phyloP scores from a whole-genome alignment of 176 grass and related monocot species.

The Luzula sylvatica region DNA sequence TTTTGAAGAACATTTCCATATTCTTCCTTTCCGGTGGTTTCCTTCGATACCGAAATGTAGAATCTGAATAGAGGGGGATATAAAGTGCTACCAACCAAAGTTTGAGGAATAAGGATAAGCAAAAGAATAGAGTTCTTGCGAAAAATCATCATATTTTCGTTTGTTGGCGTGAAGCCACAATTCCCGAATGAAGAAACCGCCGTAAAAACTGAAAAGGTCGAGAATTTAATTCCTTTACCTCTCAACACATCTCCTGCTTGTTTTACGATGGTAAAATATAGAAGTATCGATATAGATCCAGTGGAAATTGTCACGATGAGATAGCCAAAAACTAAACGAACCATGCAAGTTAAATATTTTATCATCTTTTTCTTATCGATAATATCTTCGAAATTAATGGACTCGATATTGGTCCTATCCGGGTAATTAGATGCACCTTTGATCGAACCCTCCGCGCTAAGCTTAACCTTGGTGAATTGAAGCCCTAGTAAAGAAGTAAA shows the following conservation, averaged over 20 bases:
- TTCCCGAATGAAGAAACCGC: slow-evolving; percentile 56
- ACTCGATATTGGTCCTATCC: slow-evolving; percentile 27
- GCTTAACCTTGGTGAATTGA: slow-evolving; percentile 34
- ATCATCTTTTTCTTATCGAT: slow-evolving; percentile 14
- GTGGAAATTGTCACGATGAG: slow-evolving; percentile 29
- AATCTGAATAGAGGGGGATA: slow-evolving; percentile 56
- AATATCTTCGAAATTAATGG: slow-evolving; percentile 1
- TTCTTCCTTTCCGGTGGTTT: slow-evolving; percentile 39
- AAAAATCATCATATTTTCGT: slow-evolving; percentile 75
- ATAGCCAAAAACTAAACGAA: slow-evolving; percentile 35
- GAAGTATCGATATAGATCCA: slow-evolving; percentile 33
- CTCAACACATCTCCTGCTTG: slow-evolving; percentile 34
- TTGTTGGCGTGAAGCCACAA: slow-evolving; percentile 74
- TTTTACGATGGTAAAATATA: slow-evolving; percentile 43
- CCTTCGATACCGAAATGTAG: slow-evolving; percentile 40
- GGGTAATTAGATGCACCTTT: slow-evolving; percentile 17
- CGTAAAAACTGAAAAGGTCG: slow-evolving; percentile 57
- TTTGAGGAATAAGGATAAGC: slow-evolving; percentile 53
- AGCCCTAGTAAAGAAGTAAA: slow-evolving; percentile 57
- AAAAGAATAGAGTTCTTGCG: slow-evolving; percentile 39
- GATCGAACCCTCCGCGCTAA: slow-evolving; percentile 16
- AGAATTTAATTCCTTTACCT: slow-evolving; percentile 31
- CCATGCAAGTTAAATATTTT: slow-evolving; percentile 25
- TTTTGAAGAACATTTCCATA: slow-evolving; percentile 42
- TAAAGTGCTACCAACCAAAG: slow-evolving; percentile 48